phyloP scores from a whole-genome alignment of 768 basidiomycete genomes.

The Phanerochaete carnosa region DNA sequence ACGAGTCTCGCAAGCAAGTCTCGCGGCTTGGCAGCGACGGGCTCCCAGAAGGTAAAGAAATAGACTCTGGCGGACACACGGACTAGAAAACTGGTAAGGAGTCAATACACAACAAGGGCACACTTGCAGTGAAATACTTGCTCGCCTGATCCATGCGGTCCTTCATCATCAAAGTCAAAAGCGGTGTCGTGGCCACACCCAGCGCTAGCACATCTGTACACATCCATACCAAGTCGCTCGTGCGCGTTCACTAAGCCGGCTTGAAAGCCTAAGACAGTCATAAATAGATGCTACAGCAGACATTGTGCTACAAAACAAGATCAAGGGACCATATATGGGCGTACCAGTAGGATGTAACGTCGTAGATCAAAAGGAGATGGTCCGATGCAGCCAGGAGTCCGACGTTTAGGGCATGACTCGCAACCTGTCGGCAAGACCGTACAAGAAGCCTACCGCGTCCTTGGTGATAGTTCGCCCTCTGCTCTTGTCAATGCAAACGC shows the following conservation, averaged over 20 bases:
- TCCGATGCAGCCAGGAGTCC: neutral
- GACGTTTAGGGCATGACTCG: constrained; percentile 5
- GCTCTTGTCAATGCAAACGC: constrained; percentile 62
- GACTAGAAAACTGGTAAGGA: neutral
- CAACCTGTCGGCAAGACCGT: constrained; percentile 55
- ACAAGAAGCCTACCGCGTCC: constrained; percentile 70
- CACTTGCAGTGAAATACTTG: neutral
- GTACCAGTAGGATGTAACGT: neutral
- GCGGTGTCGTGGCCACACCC: neutral
- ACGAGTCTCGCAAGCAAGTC: neutral
- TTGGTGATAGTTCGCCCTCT: constrained; percentile 73
- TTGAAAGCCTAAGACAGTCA: neutral
- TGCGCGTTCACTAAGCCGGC: neutral
- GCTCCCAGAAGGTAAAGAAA: neutral
- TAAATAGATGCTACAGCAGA: neutral
- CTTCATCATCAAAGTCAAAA: neutral
- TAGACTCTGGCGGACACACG: neutral
- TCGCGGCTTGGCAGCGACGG: neutral
- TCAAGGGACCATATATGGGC: neutral
- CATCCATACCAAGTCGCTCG: neutral
- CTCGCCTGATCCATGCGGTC: neutral
- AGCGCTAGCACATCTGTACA: too few relatives aligned
- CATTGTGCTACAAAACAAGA: neutral
- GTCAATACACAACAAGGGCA: neutral
- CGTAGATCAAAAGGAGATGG: neutral